Evolutionary conservation across 768 basidiomycete genomes (phyloP).

Genomic region (Xerocomellus chrysenteron): DNA sequence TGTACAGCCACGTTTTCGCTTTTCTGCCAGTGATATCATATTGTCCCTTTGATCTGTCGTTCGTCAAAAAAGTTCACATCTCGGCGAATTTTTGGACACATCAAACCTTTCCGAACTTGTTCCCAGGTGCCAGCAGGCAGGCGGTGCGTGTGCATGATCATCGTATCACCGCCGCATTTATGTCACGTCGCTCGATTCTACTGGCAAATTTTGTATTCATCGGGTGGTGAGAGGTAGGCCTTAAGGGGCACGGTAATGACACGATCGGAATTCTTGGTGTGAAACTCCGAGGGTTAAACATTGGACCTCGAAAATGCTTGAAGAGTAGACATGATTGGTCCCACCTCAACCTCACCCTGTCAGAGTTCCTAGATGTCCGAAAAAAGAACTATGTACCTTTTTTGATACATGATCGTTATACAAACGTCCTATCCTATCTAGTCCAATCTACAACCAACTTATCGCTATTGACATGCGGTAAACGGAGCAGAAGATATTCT

Average conservation of each 20-base stretch:
- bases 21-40: too few species aligned
- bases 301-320: background rate
- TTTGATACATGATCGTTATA: too few species aligned
- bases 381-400: background rate
- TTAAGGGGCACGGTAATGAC: background rate
- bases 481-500: background rate
- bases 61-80: conserved; percentile 3
- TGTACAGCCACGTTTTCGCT: conserved; percentile 1
- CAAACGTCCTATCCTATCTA: background rate
- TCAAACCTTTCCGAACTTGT: background rate
- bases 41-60: background rate
- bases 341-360: background rate
- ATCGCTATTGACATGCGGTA: background rate
- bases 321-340: background rate
- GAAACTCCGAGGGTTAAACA: background rate
- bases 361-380: background rate
- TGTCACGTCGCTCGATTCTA: background rate
- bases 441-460: background rate
- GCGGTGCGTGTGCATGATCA: background rate
- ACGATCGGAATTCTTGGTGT: background rate
- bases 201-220: background rate
- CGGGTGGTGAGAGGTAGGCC: background rate
- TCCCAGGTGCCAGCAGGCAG: background rate
- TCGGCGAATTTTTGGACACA: background rate
- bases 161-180: conserved; percentile 4